These are phyloP conservation scores for Suhomyces faveliae DNA, from an alignment of 805 yeast genomes.

Conservation along the genomic window DNA sequence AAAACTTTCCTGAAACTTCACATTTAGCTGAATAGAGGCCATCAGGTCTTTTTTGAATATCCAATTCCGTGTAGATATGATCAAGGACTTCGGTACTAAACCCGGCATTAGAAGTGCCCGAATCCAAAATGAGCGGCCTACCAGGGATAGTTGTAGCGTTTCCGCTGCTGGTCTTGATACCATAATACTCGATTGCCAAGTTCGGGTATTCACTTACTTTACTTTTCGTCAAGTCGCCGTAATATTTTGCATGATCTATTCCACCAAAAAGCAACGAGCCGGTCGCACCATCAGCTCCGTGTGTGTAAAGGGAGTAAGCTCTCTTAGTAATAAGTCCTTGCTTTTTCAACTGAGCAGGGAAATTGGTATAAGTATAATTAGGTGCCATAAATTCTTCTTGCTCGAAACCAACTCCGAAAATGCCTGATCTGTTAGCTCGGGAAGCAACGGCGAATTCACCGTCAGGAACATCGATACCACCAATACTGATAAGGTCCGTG, in stretches of 20 bases:
- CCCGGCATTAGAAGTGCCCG: not conserved
- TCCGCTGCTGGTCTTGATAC: not conserved
- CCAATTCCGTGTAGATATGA: not conserved
- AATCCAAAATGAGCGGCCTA: not conserved
- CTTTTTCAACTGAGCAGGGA: not conserved
- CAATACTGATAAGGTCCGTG: not conserved
- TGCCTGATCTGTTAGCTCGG: not conserved
- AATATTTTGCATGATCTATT: constrained; percentile 4
- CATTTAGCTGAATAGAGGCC: too few relatives aligned
- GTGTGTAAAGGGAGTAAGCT: constrained; percentile 1
- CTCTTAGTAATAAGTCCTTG: not conserved
- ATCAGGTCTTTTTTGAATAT: not conserved
- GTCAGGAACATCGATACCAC: not conserved
- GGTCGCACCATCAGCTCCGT: not conserved
- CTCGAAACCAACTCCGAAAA: not conserved
- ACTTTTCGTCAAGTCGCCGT: not conserved
- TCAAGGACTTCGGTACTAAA: not conserved
- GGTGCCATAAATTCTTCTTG: not conserved
- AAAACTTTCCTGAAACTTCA: not conserved
- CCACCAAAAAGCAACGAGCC: constrained; percentile 2
- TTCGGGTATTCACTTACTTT: not conserved
- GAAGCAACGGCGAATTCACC: not conserved
- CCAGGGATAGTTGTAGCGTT: not conserved
- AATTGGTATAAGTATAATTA: not conserved
- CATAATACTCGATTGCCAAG: not conserved